phyloP scores from a whole-genome alignment of 176 grass and related monocot species.

The Rhynchospora tenuis region DNA sequence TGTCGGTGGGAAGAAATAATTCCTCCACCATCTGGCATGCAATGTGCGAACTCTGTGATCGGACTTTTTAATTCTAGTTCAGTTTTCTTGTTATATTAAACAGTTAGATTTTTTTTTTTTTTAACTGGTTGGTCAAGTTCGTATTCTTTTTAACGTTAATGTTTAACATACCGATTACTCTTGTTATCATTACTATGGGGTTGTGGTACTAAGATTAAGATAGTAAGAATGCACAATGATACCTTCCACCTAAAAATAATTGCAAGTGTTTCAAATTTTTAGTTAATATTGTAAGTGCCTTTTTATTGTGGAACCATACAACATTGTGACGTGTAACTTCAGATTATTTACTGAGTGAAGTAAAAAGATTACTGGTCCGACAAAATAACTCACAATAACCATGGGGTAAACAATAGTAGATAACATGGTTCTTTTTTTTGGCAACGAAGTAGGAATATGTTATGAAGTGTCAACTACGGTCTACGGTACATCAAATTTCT shows the following conservation, averaged over 20 bases:
- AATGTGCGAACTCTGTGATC: not conserved
- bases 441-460: too few species aligned
- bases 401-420: too few species aligned
- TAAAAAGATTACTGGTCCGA: too few species aligned
- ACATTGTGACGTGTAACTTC: not conserved
- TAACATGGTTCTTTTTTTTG: too few species aligned
- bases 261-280: not conserved
- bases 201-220: not conserved
- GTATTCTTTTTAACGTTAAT: not conserved
- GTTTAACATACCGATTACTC: not conserved
- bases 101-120: not conserved
- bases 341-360: not conserved
- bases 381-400: too few species aligned
- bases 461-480: too few species aligned
- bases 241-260: not conserved
- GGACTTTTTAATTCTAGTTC: slow-evolving; percentile 1
- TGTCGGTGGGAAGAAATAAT: slow-evolving; percentile 3
- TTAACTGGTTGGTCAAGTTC: not conserved
- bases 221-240: not conserved
- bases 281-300: not conserved
- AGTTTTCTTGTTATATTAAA: not conserved
- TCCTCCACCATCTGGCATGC: slow-evolving; percentile 1
- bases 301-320: not conserved
- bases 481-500: too few species aligned
- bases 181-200: not conserved